These are phyloP conservation scores for Kurtzmaniella quercitrusa DNA, from an alignment of 1,139 yeast genomes.

Conservation along the genomic window DNA sequence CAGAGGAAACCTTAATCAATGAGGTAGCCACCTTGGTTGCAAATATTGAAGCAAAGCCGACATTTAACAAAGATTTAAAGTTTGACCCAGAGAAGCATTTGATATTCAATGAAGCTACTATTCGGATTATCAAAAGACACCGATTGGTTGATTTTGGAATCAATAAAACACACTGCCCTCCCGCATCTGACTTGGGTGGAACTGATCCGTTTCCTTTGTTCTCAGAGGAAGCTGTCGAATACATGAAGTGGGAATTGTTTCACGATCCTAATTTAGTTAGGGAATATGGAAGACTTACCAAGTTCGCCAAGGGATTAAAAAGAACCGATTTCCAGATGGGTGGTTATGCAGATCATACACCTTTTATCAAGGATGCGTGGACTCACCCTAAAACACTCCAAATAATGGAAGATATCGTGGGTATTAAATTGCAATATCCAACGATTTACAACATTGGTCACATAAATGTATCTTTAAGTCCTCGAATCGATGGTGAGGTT, in stretches of 20 bases:
- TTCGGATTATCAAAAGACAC: conserved; percentile 11
- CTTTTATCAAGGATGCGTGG: conserved; percentile 22
- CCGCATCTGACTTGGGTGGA: conserved; percentile 23
- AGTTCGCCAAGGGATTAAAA: conserved; percentile 21
- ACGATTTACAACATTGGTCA: conserved; percentile 27
- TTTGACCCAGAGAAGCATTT: conserved; percentile 26
- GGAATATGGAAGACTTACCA: conserved; percentile 23
- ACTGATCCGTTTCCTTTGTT: conserved; percentile 28
- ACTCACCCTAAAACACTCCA: conserved; percentile 14
- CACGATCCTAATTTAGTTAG: conserved; percentile 17
- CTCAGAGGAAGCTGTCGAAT: conserved; percentile 28
- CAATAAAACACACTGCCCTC: conserved; percentile 21
- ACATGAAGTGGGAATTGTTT: conserved; percentile 29
- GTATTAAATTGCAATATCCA: conserved; percentile 19
- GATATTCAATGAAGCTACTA: conserved; percentile 13
- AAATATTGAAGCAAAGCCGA: conserved; percentile 17
- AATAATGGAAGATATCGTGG: conserved; percentile 20
- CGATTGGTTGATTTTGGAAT: conserved; percentile 20
- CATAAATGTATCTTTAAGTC: conserved; percentile 26
- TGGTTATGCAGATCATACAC: conserved; percentile 22
- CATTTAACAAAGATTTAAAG: conserved; percentile 20
- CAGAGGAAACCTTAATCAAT: conserved; percentile 18
- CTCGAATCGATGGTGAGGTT: conserved; percentile 12
- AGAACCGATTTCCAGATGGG: conserved; percentile 27
- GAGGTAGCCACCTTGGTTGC: conserved; percentile 18